Percentiles rank a stretch among this genome's conserved stretches.
Evolutionary conservation across 2,329 filamentous ascomycete species (phyloP).

Genomic region (Fusarium incarnatum): DNA sequence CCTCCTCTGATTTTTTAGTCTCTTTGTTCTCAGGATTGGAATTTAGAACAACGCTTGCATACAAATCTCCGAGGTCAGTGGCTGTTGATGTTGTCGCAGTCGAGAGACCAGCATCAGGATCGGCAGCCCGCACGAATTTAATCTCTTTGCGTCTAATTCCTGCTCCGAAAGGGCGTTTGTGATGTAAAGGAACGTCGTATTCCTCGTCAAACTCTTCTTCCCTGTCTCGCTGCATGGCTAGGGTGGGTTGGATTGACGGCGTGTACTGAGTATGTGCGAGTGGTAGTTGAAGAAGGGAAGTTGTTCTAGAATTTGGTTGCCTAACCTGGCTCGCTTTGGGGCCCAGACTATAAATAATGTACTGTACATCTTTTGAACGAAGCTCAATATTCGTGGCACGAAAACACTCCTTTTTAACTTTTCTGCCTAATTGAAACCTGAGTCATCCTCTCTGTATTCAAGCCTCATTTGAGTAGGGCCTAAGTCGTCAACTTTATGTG

Average conservation of each 20-base stretch:
- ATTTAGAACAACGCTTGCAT: conserved; percentile 73
- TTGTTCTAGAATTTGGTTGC: neutral
- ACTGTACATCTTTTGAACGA: neutral
- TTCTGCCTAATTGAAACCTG: neutral
- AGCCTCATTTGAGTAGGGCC: neutral
- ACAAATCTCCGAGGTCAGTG: conserved; percentile 63
- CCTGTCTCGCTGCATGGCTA: conserved; percentile 46
- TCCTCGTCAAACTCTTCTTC: conserved; percentile 45
- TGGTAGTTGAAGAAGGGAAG: conserved; percentile 13
- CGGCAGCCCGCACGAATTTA: conserved; percentile 67
- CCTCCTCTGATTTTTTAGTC: conserved; percentile 22
- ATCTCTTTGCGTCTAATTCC: conserved; percentile 66
- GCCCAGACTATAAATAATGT: neutral
- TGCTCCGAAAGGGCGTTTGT: conserved; percentile 65
- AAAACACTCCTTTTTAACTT: neutral
- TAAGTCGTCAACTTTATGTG: neutral
- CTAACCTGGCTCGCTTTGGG: conserved; percentile 8
- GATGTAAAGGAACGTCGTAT: conserved; percentile 65
- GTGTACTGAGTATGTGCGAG: neutral
- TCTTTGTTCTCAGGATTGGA: conserved; percentile 18
- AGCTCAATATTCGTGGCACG: neutral
- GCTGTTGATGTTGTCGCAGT: conserved; percentile 35
- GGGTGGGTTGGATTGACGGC: neutral
- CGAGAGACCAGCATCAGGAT: conserved; percentile 48
- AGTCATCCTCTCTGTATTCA: neutral